These are phyloP conservation scores for Curvularia sp. DNA, from an alignment of 2,329 filamentous ascomycete genomes.

Conservation along the genomic window DNA sequence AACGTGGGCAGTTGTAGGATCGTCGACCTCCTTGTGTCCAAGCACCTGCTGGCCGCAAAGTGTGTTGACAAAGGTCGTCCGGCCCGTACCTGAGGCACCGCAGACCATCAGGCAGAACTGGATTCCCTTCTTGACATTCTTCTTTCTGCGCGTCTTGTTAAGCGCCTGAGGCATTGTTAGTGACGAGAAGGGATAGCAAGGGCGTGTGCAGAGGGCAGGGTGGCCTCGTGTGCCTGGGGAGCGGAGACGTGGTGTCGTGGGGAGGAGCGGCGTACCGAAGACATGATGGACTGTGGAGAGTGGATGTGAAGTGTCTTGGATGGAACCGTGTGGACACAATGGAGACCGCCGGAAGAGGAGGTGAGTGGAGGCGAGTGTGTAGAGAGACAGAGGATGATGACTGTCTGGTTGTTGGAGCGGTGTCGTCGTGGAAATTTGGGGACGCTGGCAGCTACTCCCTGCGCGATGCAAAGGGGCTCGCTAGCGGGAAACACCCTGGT, in stretches of 20 bases:
- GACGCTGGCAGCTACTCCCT: slow-evolving; percentile 49
- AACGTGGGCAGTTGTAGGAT: slow-evolving; percentile 83
- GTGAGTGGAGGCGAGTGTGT: slow-evolving; percentile 26
- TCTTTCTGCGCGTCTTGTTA: slow-evolving; percentile 97
- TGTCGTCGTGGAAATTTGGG: slow-evolving; percentile 51
- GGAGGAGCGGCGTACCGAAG: slow-evolving; percentile 46
- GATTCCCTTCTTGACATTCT: slow-evolving; percentile 99
- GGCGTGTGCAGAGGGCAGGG: slow-evolving; percentile 21
- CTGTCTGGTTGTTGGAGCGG: slow-evolving; percentile 36
- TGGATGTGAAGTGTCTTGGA: slow-evolving; percentile 31
- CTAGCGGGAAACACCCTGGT: slow-evolving; percentile 44
- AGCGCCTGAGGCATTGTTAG: slow-evolving; percentile 54
- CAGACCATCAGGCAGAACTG: slow-evolving; percentile 99
- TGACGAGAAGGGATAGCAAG: slow-evolving; percentile 26
- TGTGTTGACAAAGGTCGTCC: slow-evolving; percentile 99
- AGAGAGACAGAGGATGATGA: slow-evolving; percentile 21
- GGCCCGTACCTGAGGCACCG: slow-evolving; percentile 96
- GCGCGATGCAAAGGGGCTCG: slow-evolving; percentile 52
- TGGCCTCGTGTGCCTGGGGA: slow-evolving; percentile 32
- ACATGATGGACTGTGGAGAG: slow-evolving; percentile 41
- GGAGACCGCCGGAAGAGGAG: slow-evolving; percentile 28
- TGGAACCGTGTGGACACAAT: slow-evolving; percentile 26
- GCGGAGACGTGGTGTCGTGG: slow-evolving; percentile 31
- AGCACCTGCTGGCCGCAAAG: slow-evolving; percentile 95
- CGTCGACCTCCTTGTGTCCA: slow-evolving; percentile 89